Evolutionary conservation across 2,329 filamentous ascomycete genomes (phyloP).

Genomic region (Emmonsiellopsis sp.): DNA sequence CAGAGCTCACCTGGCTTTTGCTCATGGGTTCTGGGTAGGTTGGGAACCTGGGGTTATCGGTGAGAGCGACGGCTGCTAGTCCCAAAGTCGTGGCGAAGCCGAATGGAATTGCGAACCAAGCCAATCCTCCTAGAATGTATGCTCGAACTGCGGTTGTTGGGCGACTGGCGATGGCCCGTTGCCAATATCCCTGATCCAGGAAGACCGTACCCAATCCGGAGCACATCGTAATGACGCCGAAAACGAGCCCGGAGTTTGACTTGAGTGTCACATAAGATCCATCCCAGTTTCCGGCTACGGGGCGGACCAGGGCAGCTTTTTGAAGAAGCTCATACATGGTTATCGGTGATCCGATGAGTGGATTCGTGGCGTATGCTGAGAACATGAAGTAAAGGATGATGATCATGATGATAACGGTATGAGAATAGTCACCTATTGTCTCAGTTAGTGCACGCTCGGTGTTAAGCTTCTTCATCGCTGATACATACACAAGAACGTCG

Average conservation of each 20-base stretch:
- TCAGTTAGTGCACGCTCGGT: too few relatives aligned
- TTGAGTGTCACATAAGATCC: conserved; percentile 84
- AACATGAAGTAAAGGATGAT: conserved; percentile 82
- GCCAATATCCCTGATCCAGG: conserved; percentile 73
- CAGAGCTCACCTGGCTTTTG: conserved; percentile 66
- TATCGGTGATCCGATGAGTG: conserved; percentile 62
- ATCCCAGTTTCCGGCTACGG: conserved; percentile 67
- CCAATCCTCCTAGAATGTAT: conserved; percentile 77
- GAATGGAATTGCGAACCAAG: conserved; percentile 92
- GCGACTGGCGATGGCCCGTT: conserved; percentile 66
- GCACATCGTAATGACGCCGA: conserved; percentile 85
- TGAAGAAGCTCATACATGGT: conserved; percentile 71
- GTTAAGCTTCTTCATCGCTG: too few relatives aligned
- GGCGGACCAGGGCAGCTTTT: conserved; percentile 58
- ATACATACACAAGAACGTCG: conserved; percentile 54
- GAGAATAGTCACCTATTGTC: conserved; percentile 62
- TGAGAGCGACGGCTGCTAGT: conserved; percentile 68
- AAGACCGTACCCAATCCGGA: conserved; percentile 70
- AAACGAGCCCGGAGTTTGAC: conserved; percentile 70
- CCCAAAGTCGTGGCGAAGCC: conserved; percentile 83
- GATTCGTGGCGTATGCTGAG: conserved; percentile 67
- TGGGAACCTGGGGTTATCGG: conserved; percentile 35
- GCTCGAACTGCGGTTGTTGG: conserved; percentile 80
- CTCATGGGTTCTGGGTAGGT: conserved; percentile 57
- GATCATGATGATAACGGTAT: conserved; percentile 64